A percentile compares a stretch with the other conserved stretches of the same genome.
phyloP scores from a whole-genome alignment of 2,329 filamentous ascomycete genomes.

The Sporothrix luriei region DNA sequence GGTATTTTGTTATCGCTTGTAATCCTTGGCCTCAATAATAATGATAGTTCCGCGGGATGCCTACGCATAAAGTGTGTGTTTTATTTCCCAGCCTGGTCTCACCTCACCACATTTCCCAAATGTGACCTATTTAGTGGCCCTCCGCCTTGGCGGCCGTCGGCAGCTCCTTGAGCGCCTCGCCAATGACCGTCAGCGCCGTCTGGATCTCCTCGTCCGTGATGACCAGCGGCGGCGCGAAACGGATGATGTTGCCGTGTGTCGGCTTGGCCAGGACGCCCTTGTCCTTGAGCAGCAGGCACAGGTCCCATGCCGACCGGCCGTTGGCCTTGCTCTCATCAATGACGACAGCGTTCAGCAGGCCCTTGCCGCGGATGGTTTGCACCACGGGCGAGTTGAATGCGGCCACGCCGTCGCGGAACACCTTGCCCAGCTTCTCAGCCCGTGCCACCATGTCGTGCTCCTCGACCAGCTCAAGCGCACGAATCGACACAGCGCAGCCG shows the following conservation, averaged over 20 bases:
- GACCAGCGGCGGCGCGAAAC: constrained; percentile 92
- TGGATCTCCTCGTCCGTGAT: constrained; percentile 87
- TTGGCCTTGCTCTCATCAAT: constrained; percentile 87
- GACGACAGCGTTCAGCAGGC: constrained; percentile 90
- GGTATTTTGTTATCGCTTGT: neutral
- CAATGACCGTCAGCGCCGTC: constrained; percentile 76
- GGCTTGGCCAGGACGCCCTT: constrained; percentile 97
- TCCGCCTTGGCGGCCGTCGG: constrained; percentile 61
- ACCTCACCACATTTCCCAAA: neutral
- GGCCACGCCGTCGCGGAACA: constrained; percentile 78
- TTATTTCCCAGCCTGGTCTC: neutral
- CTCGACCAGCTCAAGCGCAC: constrained; percentile 88
- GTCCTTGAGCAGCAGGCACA: constrained; percentile 92
- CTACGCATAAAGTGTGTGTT: neutral
- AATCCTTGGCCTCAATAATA: neutral
- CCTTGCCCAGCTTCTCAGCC: constrained; percentile 75
- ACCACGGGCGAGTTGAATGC: constrained; percentile 80
- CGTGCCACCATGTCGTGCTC: constrained; percentile 86
- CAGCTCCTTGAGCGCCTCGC: constrained; percentile 78
- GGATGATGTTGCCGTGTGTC: constrained; percentile 97
- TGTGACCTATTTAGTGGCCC: constrained; percentile 37
- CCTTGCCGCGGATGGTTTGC: constrained; percentile 83
- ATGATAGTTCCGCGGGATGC: constrained; percentile 2
- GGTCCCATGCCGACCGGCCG: constrained; percentile 90
- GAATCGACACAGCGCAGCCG: constrained; percentile 92